These are phyloP conservation scores for Botryococcus braunii DNA, from an alignment of 163 green algal genomes.

Conservation along the genomic window DNA sequence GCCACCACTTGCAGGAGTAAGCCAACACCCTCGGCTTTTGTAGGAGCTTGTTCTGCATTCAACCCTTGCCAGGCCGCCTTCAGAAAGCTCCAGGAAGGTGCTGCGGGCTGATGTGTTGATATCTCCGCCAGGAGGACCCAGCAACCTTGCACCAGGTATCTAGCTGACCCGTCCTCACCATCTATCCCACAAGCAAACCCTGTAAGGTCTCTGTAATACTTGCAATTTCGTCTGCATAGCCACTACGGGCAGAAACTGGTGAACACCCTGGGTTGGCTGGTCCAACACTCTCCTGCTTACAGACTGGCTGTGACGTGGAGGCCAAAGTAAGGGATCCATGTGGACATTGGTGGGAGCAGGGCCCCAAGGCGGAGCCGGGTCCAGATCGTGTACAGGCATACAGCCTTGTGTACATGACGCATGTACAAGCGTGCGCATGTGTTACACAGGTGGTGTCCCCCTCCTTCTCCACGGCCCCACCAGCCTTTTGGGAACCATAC, in stretches of 20 bases:
- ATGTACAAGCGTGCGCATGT: too few species aligned
- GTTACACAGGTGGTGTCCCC: too few species aligned
- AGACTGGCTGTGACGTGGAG: too few species aligned
- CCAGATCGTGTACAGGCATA: too few species aligned
- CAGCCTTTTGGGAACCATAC: too few species aligned
- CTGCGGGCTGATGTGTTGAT: conserved; percentile 37
- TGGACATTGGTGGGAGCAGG: too few species aligned
- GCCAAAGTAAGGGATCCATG: too few species aligned
- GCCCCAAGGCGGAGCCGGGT: too few species aligned
- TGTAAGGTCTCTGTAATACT: background rate
- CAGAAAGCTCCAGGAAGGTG: conserved; percentile 41
- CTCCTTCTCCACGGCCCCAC: too few species aligned
- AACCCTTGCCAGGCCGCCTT: conserved; percentile 13
- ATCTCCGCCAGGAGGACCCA: conserved; percentile 54
- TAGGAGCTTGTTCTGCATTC: background rate
- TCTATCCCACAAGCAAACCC: background rate
- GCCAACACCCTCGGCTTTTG: conserved; percentile 1
- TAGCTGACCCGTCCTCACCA: background rate
- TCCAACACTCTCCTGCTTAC: too few species aligned
- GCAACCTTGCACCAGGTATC: conserved; percentile 8
- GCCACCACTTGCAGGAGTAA: conserved; percentile 62
- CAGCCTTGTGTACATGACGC: too few species aligned
- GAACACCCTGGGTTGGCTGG: too few species aligned
- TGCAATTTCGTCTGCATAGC: background rate
- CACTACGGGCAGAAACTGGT: background rate